Evolutionary conservation across 441 rosid species (phyloP), one percentile per base, ranked within the genome.

Genomic region (Populus hybrid): DNA sequence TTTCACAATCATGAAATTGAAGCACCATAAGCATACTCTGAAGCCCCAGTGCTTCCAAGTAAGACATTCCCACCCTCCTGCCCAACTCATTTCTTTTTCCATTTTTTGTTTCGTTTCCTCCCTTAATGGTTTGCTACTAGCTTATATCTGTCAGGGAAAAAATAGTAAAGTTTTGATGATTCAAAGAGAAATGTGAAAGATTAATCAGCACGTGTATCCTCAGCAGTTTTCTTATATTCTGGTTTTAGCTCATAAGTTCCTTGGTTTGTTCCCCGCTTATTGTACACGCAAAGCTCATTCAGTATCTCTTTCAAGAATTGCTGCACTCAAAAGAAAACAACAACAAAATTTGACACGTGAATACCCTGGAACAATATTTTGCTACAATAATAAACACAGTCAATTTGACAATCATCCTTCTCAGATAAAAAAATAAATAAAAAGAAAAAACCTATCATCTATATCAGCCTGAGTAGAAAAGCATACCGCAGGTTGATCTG

Each of bases 241-340:
- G 97, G 98, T 86, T 95, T 95, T 35, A 95, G 94, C 88, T 95
- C 98, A 6, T 95, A 95, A 8, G 99, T 95, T 75, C 99, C 99
- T 79, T 93, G 99, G 86, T 95, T 91, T 26, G 94, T 82, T 74
- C 99, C 99, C 65, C 99, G 88, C 86, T 93, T 95, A 74, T 95
- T 95, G 84, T 95, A 95, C 72, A 95, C 89, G 4, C 99, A 95
- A 1, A 93, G 94, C 84, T 93, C 99, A 77, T 91, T 95, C 68
- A 95, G 77, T 82, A 95, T 91, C 87, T 95, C 99, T 82, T 95
- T 95, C 88, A 95, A 86, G 81, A 93, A 95, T 87, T 93, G 98
- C 96, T 92, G 89, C 89, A 83, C 2, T 16, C 16, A 63, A 35
- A 71, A 29, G 36, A 72, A 72, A 72, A 21, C 1, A 56, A 2